Evolutionary conservation across 163 green algal genomes (phyloP), one percentile per base, ranked within the genome.

Genomic region (Prototheca wickerhamii): DNA sequence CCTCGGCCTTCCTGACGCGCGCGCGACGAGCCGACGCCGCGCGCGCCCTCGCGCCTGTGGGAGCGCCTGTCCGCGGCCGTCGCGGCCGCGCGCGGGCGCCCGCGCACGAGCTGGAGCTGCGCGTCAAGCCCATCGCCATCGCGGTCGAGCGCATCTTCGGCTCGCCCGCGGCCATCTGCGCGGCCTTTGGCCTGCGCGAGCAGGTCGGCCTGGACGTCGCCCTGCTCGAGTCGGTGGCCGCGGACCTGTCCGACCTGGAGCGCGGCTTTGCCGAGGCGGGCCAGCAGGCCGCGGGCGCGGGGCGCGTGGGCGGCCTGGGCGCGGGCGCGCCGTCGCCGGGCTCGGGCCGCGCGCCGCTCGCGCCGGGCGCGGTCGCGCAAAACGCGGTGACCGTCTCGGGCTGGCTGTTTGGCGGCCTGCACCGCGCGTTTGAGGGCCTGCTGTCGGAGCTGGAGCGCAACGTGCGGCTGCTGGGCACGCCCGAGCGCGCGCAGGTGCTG

Each of bases 131-230:
- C 35, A 74, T 89, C 12, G 54, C 74, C 1, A 72, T 58, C 4
- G 78, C 82, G 15, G 76, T 95, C 30, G 78, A 91, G 65, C 79
- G 86, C 70, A 82, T 94, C 3, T 90, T 93, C 64, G 77, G 79
- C 53, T 88, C 73, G 4, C 84, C 88, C 3, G 85, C 88, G n/a
- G 86, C 88, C 46, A 76, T 95, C 37, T 85, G 64, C 37, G 83
- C 87, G 3, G 82, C 86, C 26, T 94, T 95, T 79, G 87, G 87
- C 31, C 67, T 77, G 23, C 46, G 54, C 29, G 70, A 75, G 35
- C 49, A 32, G 23, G 75, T 89, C 51, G 85, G 83, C 37, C 68
- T 93, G 33, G 75, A 93, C 50, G 73, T 83, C 35, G 32, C 70
- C 55, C 65, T 86, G 54, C 72, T 92, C 46, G 78, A 90, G 33